Evolutionary conservation across 2,329 filamentous ascomycete genomes (phyloP).

Genomic region (Onygena corvina): DNA sequence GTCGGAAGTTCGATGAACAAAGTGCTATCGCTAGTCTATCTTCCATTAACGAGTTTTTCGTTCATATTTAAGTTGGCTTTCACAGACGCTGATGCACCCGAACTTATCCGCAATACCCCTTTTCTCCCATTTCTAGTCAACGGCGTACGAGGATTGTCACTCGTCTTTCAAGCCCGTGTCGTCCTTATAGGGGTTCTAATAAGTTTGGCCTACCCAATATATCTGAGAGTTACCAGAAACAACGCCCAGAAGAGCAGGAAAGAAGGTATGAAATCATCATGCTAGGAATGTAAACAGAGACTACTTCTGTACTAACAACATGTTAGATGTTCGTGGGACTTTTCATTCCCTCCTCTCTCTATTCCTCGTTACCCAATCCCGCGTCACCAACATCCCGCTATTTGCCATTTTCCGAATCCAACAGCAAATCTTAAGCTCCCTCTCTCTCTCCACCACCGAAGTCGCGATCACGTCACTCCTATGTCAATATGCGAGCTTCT

Average conservation of each 20-base stretch:
- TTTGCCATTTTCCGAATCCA: conserved; percentile 62
- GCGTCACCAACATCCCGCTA: conserved; percentile 72
- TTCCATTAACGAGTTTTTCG: conserved; percentile 39
- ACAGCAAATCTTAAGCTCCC: conserved; percentile 40
- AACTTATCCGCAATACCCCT: conserved; percentile 46
- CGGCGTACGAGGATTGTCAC: conserved; percentile 29
- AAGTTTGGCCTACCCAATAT: conserved; percentile 22
- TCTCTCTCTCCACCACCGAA: conserved; percentile 39
- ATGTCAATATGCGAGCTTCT: conserved; percentile 73
- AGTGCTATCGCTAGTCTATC: conserved; percentile 11
- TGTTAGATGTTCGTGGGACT: conserved; percentile 17
- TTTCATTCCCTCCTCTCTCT: conserved; percentile 63
- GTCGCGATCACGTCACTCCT: conserved; percentile 61
- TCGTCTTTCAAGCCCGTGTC: conserved; percentile 42
- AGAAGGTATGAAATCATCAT: neutral
- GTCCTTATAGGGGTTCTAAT: conserved; percentile 37
- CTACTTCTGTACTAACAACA: neutral
- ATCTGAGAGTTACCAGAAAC: conserved; percentile 12
- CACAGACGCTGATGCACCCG: conserved; percentile 74
- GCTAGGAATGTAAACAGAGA: neutral
- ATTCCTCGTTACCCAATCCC: conserved; percentile 75
- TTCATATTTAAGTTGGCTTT: conserved; percentile 84
- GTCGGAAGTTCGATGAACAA: neutral
- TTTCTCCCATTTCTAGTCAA: conserved; percentile 27
- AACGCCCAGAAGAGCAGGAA: neutral